Evolutionary conservation across 805 yeast species (phyloP).

Genomic region (Yarrowia sp.): DNA sequence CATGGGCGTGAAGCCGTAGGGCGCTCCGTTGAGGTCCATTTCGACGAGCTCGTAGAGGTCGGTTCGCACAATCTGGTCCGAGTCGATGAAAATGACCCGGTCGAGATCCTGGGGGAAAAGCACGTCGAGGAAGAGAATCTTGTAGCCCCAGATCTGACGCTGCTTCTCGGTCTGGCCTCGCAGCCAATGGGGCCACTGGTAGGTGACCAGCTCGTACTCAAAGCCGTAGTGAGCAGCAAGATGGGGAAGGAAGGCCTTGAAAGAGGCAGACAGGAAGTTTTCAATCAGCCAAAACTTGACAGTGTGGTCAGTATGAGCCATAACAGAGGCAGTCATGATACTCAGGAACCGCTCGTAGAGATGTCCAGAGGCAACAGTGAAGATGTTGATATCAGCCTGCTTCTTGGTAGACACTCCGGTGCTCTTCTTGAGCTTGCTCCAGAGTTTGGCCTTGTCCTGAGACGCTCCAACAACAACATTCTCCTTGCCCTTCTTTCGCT

Average conservation of each 20-base stretch:
- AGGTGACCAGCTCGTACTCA: conserved; percentile 72
- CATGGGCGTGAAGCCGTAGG: conserved; percentile 87
- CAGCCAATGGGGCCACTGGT: conserved; percentile 92
- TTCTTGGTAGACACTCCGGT: conserved; percentile 27
- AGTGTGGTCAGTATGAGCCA: conserved; percentile 57
- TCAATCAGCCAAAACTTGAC: conserved; percentile 87
- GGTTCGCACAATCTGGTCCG: conserved; percentile 75
- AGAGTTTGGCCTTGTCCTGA: conserved; percentile 11
- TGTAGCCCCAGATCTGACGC: conserved; percentile 83
- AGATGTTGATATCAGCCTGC: conserved; percentile 70
- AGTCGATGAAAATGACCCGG: conserved; percentile 79
- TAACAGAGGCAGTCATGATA: conserved; percentile 78
- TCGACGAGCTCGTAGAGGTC: conserved; percentile 68
- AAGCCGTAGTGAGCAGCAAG: conserved; percentile 59
- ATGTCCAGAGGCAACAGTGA: conserved; percentile 80
- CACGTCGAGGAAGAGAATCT: conserved; percentile 80
- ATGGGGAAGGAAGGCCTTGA: conserved; percentile 56
- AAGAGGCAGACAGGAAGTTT: conserved; percentile 69
- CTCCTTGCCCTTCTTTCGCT: conserved; percentile 44
- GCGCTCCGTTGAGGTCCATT: conserved; percentile 70
- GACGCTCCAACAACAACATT: conserved; percentile 29
- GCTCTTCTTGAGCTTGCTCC: conserved; percentile 16
- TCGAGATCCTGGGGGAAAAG: conserved; percentile 75
- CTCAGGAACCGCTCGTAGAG: conserved; percentile 68
- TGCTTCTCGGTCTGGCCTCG: conserved; percentile 73